Base-by-base conservation (phyloP, 768 basidiomycete species). In the Asterophora parasitica region DNA sequence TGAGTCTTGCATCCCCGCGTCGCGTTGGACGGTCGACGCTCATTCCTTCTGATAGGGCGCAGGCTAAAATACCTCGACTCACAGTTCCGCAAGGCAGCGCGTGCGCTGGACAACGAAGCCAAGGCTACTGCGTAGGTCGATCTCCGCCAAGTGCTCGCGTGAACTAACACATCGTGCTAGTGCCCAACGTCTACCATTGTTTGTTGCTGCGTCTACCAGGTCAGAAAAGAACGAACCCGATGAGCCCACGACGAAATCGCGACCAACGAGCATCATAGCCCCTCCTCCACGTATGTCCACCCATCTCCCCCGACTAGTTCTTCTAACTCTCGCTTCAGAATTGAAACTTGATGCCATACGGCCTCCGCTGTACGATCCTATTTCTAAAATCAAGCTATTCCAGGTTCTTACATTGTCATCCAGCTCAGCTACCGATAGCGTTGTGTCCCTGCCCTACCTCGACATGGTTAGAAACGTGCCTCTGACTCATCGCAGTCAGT, bases 371-470 rank as follows among this genome's bases (percentile, higher is more conserved):
- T 59, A 50, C 34, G 55, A 41, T 31, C 2, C 20, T n/a, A 3
- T 17, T 13, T 34, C 41, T 7, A 26, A 15, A 16, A n/a, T 42
- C 23, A 35, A n/a, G 12, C 30, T 6, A 4, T n/a, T 19, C 34
- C 10, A 16, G n/a, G 12, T 23, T n/a, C 49, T 17, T 17, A 49
- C 10, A 36, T 7, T 15, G 53, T 28, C 30, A 12, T 46, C 41
- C 50, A 74, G 74, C 19, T 70, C 71, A 44, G 70, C 73, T 40
- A 66, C 68, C 26, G 67, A 68, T 38, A 77, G 76, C 46, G 76
- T 78, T 28, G 71, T 72, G 55, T 76, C 74, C 11, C 62, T 78
- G n/a, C 76, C 76, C 17, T 63, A 72, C 46, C 62, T 78, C 47
- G 70, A 68, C 49, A 67, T 72, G 62, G 65, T 78, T 31, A 65